Percentiles rank a stretch among this genome's conserved stretches.
Evolutionary conservation across 2,329 filamentous ascomycete genomes (phyloP).

Genomic region (Coniochaeta sp.): DNA sequence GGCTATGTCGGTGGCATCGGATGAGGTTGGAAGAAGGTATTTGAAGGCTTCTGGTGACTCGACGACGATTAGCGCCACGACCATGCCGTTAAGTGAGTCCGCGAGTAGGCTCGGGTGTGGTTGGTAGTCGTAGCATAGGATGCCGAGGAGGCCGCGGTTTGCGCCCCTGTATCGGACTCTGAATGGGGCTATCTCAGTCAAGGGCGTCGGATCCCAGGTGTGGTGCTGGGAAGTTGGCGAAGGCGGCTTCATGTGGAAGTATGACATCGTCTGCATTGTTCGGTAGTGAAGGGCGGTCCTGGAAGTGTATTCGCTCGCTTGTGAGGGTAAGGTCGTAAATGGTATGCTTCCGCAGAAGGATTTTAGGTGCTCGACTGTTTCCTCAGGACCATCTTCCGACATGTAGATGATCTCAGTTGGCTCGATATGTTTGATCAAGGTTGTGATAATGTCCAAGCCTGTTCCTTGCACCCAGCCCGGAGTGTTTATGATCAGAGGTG

Average conservation of each 20-base stretch:
- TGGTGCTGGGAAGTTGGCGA: slow-evolving; percentile 10
- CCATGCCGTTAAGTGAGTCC: slow-evolving; percentile 62
- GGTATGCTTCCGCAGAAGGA: slow-evolving; percentile 26
- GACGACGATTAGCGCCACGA: slow-evolving; percentile 60
- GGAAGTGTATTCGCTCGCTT: slow-evolving; percentile 45
- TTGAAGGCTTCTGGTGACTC: slow-evolving; percentile 46
- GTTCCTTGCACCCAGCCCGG: slow-evolving; percentile 68
- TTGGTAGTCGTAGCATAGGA: slow-evolving; percentile 62
- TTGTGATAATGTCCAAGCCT: slow-evolving; percentile 56
- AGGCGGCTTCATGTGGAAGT: slow-evolving; percentile 52
- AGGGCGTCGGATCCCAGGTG: slow-evolving; percentile 45
- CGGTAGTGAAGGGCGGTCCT: slow-evolving; percentile 60
- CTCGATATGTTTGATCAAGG: slow-evolving; percentile 44
- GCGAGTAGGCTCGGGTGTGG: slow-evolving; percentile 49
- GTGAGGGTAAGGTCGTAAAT: slow-evolving; percentile 51
- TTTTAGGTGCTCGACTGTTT: slow-evolving; percentile 47
- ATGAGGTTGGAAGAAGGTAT: slow-evolving; percentile 12
- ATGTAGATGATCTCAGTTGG: slow-evolving; percentile 63
- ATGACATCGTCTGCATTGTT: slow-evolving; percentile 73
- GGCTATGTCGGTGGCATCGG: neutral
- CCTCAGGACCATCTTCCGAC: slow-evolving; percentile 53
- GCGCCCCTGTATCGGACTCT: slow-evolving; percentile 51
- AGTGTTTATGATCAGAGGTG: slow-evolving; percentile 64
- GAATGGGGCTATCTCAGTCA: slow-evolving; percentile 53
- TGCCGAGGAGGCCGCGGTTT: slow-evolving; percentile 48